phyloP scores from a whole-genome alignment of 768 basidiomycete species.

The Lactarius sanguifluus region DNA sequence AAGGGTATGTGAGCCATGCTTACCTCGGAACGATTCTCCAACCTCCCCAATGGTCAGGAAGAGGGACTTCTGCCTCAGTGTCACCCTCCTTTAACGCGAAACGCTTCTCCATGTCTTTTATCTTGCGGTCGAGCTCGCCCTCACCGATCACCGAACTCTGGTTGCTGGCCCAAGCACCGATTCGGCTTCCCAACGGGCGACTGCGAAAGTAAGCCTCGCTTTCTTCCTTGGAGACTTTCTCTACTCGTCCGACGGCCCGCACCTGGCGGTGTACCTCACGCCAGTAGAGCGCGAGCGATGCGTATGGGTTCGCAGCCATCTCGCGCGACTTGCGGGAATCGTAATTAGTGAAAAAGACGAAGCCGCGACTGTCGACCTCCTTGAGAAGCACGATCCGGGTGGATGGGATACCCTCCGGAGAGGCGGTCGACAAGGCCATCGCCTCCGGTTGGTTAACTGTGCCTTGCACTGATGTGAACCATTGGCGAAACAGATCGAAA shows the following conservation, averaged over 20 bases:
- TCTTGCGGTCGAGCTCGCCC: slow-evolving; percentile 59
- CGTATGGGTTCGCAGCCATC: slow-evolving; percentile 72
- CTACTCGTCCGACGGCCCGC: slow-evolving; percentile 80
- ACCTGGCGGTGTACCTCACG: slow-evolving; percentile 77
- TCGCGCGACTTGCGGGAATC: slow-evolving; percentile 88
- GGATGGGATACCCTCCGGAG: slow-evolving; percentile 74
- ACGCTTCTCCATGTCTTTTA: slow-evolving; percentile 56
- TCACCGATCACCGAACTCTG: slow-evolving; percentile 83
- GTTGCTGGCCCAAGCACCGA: slow-evolving; percentile 93
- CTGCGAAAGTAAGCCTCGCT: slow-evolving; percentile 80
- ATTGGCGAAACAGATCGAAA: slow-evolving; percentile 78
- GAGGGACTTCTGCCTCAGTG: slow-evolving; percentile 55
- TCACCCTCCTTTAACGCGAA: slow-evolving; percentile 50
- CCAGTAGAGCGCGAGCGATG: slow-evolving; percentile 91
- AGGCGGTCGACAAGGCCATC: slow-evolving; percentile 77
- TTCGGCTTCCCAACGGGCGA: slow-evolving; percentile 77
- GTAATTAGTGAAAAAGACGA: slow-evolving; percentile 98
- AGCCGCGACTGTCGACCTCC: slow-evolving; percentile 83
- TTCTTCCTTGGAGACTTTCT: slow-evolving; percentile 70
- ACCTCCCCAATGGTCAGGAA: slow-evolving; percentile 95
- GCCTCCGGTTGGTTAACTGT: slow-evolving; percentile 84
- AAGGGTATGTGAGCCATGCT: slow-evolving; percentile 32
- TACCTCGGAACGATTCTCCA: slow-evolving; percentile 93
- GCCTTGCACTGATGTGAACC: slow-evolving; percentile 76
- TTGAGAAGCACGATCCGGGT: slow-evolving; percentile 90